Evolutionary conservation across 1,284 basidiomycete species (phyloP).

Genomic region (Fomitopsis betulina): DNA sequence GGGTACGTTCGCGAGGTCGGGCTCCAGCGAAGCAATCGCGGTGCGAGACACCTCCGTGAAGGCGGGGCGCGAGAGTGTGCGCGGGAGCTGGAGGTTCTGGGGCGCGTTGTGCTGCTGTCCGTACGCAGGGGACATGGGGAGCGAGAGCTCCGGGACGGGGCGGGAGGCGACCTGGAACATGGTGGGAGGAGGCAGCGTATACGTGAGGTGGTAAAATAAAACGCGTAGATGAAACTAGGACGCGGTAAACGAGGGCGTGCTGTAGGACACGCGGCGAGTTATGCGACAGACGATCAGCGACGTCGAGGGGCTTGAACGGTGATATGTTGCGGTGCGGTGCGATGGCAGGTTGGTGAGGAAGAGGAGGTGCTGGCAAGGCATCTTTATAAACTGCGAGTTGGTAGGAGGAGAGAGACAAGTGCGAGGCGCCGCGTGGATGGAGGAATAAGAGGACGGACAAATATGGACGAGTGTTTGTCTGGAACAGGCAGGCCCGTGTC

Average conservation of each 20-base stretch:
- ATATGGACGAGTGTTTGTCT: constrained; percentile 27
- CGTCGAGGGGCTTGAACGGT: not conserved
- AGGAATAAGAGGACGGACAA: constrained; percentile 28
- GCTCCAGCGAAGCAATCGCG: constrained; percentile 30
- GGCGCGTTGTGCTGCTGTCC: constrained; percentile 12
- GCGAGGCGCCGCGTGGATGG: constrained; percentile 13
- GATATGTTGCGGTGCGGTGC: constrained; percentile 5
- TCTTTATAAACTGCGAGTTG: constrained; percentile 23
- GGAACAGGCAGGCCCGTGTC: constrained; percentile 10
- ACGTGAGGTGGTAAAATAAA: not conserved
- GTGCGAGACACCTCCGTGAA: constrained; percentile 27
- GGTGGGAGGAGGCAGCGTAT: constrained; percentile 1
- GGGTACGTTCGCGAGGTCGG: constrained; percentile 31
- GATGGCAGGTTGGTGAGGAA: constrained; percentile 1
- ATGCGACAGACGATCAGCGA: not conserved
- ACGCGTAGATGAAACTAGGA: constrained; percentile 4
- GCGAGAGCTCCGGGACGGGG: constrained; percentile 22
- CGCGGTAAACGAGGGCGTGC: constrained; percentile 7
- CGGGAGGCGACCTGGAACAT: constrained; percentile 32
- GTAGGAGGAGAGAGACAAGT: constrained; percentile 21
- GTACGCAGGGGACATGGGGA: constrained; percentile 19
- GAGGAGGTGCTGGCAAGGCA: not conserved
- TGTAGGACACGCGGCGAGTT: not conserved
- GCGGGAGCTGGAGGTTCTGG: constrained; percentile 33
- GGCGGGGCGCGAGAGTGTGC: constrained; percentile 29